phyloP scores from a whole-genome alignment of 2,329 filamentous ascomycete genomes.

The Gaeumannomyces tritici region DNA sequence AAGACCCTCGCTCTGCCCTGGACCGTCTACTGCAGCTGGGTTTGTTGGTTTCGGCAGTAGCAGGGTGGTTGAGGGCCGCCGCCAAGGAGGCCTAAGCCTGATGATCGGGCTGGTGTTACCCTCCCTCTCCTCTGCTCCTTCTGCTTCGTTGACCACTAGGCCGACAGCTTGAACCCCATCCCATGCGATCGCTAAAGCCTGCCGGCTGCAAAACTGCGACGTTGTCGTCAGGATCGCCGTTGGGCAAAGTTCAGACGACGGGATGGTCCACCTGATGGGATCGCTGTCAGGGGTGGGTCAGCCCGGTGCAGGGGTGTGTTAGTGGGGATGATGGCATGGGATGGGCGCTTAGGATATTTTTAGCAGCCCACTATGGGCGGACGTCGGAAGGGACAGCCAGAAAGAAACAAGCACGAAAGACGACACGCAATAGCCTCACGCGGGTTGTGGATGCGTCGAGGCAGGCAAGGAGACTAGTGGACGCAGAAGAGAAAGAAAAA shows the following conservation, averaged over 20 bases:
- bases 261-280: background rate
- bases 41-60: too few species aligned
- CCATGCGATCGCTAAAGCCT: background rate
- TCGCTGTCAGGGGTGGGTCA: background rate
- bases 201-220: background rate
- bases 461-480: background rate
- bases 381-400: background rate
- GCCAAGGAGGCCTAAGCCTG: background rate
- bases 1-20: background rate
- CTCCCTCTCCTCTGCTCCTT: background rate
- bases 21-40: too few species aligned
- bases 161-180: background rate
- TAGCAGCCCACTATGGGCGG: background rate
- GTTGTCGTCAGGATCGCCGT: too few species aligned
- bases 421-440: background rate
- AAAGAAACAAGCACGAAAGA: background rate
- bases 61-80: too few species aligned
- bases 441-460: background rate
- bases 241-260: too few species aligned
- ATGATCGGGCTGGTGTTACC: background rate
- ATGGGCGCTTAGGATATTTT: background rate
- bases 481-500: too few species aligned
- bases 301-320: background rate
- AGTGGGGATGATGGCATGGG: background rate
- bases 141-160: too few species aligned